Base-by-base conservation (phyloP, 2,329 filamentous ascomycete species). In the Colletotrichum sp. region DNA sequence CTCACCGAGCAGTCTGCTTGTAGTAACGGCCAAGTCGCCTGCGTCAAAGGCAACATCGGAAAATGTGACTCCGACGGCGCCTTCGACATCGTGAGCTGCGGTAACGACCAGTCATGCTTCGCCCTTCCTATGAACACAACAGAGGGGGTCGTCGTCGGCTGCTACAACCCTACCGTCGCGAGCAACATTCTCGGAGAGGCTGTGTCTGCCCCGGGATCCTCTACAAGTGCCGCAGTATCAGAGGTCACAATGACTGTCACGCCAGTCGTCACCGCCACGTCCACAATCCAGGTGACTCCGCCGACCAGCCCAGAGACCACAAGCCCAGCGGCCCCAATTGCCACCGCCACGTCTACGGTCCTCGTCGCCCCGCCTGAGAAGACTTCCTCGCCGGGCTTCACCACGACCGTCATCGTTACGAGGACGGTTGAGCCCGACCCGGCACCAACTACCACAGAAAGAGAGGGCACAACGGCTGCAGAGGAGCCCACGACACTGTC, bases 51-150 rank as follows among this genome's bases (percentile, higher is more conserved):
- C 26, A 85, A 87, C 66, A 79, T 89, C 6, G 90, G 85, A n/a
- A 80, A 80, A 16, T 93, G 91, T 79, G 81, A 82, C 32, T 71
- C 77, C 26, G 75, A 77, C 13, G 87, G 87, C 21, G 80, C 78
- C 1, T 92, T 89, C 78, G 79, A 82, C 6, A 85, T 91, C 21
- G 79, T 78, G 1, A 76, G 81, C 12, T 87, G 87, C 55, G 83
- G 82, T 34, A 66, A 77, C 2, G 83, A 82, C 12, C 81, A 82
- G 61, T 81, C 83, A 64, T 93, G 91, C 81, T 89, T 87, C 65
- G 91, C 89, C 3, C 81, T 92, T 76, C 91, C 91, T 1, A 87
- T 91, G 85, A 87, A 85, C 48, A 86, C 82, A 13, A 85, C 85
- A 1, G 79, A 79, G 1, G 90, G 90, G 5, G 88, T 90, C 12